A percentile compares a stretch with the other conserved stretches of the same genome.
phyloP scores from a whole-genome alignment of 2,329 filamentous ascomycete genomes.

The Diaporthe caulivora region DNA sequence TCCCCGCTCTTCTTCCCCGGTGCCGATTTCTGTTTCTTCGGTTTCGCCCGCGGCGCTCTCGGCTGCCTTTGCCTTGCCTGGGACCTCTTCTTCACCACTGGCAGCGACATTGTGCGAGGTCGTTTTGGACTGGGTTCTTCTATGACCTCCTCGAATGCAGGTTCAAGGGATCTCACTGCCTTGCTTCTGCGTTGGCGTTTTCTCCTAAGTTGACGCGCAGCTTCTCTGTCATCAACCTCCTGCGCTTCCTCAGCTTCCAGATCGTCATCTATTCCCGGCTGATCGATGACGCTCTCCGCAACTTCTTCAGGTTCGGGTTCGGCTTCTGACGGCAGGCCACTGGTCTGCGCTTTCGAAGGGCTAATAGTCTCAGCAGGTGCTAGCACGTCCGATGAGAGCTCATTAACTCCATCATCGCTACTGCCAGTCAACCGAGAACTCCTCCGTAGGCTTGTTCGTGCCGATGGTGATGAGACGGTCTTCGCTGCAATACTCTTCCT shows the following conservation, averaged over 20 bases:
- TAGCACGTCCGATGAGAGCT: conserved; percentile 46
- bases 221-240: conserved; percentile 58
- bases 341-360: not conserved
- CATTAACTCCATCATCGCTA: conserved; percentile 44
- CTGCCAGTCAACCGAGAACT: conserved; percentile 31
- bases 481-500: conserved; percentile 50
- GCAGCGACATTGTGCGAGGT: conserved; percentile 47
- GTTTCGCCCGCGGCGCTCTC: conserved; percentile 39
- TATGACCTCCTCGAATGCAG: conserved; percentile 54
- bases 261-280: conserved; percentile 27
- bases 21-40: conserved; percentile 32
- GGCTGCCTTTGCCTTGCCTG: conserved; percentile 56
- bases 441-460: conserved; percentile 43
- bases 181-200: conserved; percentile 58
- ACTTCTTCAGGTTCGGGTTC: conserved; percentile 10
- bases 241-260: conserved; percentile 53
- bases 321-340: conserved; percentile 13
- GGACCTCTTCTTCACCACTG: conserved; percentile 49
- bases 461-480: conserved; percentile 48
- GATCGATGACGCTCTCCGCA: conserved; percentile 42
- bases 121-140: conserved; percentile 52
- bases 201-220: conserved; percentile 55
- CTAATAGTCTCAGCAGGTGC: not conserved
- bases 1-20: conserved; percentile 41
- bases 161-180: conserved; percentile 56